phyloP scores from a whole-genome alignment of 202 grass and related monocot species.

The Cymbopogon flexuosus region DNA sequence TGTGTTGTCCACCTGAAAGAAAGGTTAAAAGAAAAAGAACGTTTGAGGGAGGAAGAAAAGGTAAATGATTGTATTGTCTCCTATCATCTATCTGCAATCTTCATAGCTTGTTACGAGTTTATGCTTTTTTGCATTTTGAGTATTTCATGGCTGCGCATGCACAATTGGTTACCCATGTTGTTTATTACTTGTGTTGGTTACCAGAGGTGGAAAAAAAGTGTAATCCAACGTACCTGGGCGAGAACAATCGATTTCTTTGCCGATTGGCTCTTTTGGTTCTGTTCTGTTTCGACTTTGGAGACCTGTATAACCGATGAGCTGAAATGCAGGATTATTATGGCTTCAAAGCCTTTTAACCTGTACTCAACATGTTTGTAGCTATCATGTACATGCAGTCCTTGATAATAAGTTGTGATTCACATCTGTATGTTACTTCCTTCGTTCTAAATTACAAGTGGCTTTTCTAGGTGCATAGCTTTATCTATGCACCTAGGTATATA shows the following conservation, averaged over 20 bases:
- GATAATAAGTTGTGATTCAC: background rate
- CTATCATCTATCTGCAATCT: background rate
- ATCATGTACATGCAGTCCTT: background rate
- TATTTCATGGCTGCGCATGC: background rate
- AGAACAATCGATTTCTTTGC: background rate
- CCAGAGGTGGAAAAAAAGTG: background rate
- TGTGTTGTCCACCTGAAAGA: conserved; percentile 77
- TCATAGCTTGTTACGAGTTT: background rate
- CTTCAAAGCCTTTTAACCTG: background rate
- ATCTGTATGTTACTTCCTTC: background rate
- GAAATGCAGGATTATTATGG: background rate
- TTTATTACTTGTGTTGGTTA: background rate
- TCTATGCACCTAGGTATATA: background rate
- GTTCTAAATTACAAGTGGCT: background rate
- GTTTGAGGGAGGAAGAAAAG: conserved; percentile 91
- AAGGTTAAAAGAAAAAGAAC: conserved; percentile 91
- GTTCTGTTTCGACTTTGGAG: background rate
- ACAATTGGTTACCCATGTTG: background rate
- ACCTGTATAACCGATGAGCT: background rate
- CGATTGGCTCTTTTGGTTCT: background rate
- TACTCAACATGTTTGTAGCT: background rate
- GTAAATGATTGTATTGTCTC: conserved; percentile 35
- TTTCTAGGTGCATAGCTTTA: background rate
- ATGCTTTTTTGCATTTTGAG: background rate
- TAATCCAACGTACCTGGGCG: background rate